A percentile compares a stretch with the other conserved stretches of the same genome.
Evolutionary conservation across 1,284 basidiomycete species (phyloP).

Genomic region (Tylopilus microsporus): DNA sequence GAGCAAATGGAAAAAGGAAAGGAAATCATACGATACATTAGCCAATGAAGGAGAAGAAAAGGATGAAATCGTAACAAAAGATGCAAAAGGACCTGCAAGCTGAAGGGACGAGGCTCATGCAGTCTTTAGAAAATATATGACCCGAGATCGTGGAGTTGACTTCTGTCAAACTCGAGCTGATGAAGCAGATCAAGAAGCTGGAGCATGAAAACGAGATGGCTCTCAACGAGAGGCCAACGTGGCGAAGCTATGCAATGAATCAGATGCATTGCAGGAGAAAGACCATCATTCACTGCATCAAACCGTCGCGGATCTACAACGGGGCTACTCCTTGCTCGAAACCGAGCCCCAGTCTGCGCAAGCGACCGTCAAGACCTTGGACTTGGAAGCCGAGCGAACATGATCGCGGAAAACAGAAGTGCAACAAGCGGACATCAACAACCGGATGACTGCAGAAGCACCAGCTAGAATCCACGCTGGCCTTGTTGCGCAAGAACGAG

Average conservation of each 20-base stretch:
- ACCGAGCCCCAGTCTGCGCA: slow-evolving; percentile 53
- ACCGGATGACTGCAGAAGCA: slow-evolving; percentile 30
- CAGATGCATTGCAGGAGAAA: slow-evolving; percentile 43
- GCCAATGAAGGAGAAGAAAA: too few species aligned
- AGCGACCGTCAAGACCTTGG: slow-evolving; percentile 49
- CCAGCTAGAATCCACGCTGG: slow-evolving; percentile 32
- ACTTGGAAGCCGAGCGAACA: slow-evolving; percentile 58
- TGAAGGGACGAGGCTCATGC: slow-evolving; percentile 69
- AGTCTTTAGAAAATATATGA: slow-evolving; percentile 77
- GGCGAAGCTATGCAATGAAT: slow-evolving; percentile 41
- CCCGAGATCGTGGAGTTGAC: slow-evolving; percentile 77
- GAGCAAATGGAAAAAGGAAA: too few species aligned
- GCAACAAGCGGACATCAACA: slow-evolving; percentile 38
- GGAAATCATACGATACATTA: too few species aligned
- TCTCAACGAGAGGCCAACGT: slow-evolving; percentile 50
- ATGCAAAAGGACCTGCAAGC: slow-evolving; percentile 64
- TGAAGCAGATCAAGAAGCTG: slow-evolving; percentile 56
- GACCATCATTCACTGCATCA: slow-evolving; percentile 46
- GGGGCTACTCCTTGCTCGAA: slow-evolving; percentile 58
- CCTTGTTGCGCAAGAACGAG: slow-evolving; percentile 33
- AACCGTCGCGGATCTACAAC: slow-evolving; percentile 54
- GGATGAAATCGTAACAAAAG: too few species aligned
- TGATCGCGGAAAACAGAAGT: slow-evolving; percentile 50
- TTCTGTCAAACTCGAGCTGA: slow-evolving; percentile 60
- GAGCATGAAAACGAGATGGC: slow-evolving; percentile 53